phyloP scores from a whole-genome alignment of 805 yeast species.

The Cyberlindnera misumaiensis region DNA sequence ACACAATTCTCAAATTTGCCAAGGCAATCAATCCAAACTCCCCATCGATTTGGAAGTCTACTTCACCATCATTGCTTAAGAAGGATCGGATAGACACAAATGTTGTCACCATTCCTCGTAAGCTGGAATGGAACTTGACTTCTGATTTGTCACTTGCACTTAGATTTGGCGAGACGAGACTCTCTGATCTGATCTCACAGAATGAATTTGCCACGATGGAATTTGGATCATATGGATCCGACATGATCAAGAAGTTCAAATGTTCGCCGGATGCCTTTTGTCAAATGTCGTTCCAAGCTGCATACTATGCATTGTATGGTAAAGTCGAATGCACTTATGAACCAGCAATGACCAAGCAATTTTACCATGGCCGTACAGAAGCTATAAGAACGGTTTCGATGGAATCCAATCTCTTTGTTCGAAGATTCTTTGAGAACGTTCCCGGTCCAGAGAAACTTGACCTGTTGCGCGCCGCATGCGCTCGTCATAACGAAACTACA shows the following conservation, averaged over 20 bases:
- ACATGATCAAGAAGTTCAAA: constrained; percentile 74
- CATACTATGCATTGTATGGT: constrained; percentile 87
- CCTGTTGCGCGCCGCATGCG: constrained; percentile 61
- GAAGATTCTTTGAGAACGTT: constrained; percentile 72
- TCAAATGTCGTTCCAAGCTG: constrained; percentile 90
- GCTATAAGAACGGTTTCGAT: constrained; percentile 80
- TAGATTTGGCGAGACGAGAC: constrained; percentile 85
- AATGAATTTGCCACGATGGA: constrained; percentile 81
- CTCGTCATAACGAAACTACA: constrained; percentile 60
- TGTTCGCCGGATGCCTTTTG: constrained; percentile 92
- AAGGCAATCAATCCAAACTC: constrained; percentile 64
- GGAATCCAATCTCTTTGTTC: constrained; percentile 74
- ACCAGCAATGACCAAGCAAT: constrained; percentile 91
- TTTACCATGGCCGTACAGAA: constrained; percentile 88
- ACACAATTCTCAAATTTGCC: constrained; percentile 82
- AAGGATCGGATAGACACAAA: constrained; percentile 37
- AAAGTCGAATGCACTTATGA: constrained; percentile 91
- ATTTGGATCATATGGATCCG: constrained; percentile 63
- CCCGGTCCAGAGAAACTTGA: constrained; percentile 50
- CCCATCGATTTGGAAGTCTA: constrained; percentile 62
- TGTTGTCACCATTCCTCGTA: constrained; percentile 68
- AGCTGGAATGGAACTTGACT: constrained; percentile 82
- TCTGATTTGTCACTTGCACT: constrained; percentile 70
- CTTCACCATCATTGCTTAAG: constrained; percentile 40
- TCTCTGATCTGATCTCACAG: constrained; percentile 81